Evolutionary conservation across 495 filamentous ascomycete species (phyloP).

Genomic region (Coniosporium apollinis): DNA sequence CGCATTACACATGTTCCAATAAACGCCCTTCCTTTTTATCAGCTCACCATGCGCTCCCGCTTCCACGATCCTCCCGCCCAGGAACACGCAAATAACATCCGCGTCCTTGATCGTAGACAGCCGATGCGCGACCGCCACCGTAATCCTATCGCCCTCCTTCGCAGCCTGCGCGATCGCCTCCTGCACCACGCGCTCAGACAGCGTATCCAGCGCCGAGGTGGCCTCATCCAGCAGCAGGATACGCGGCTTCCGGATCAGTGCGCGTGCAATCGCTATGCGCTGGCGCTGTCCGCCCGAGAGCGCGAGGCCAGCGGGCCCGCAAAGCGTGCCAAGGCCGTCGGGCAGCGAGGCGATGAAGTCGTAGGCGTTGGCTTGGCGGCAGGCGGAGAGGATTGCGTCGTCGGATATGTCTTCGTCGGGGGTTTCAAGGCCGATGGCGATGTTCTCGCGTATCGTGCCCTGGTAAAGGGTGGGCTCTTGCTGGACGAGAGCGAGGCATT

Average conservation of each 20-base stretch:
- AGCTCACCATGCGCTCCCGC: constrained; percentile 4
- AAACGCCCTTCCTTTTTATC: constrained; percentile 27
- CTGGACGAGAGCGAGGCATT: constrained; percentile 11
- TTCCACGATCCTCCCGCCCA: constrained; percentile 3
- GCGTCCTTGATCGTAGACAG: constrained; percentile 42
- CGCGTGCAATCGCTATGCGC: constrained; percentile 60
- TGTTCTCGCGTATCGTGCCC: constrained; percentile 17
- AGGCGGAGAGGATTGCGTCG: constrained; percentile 13
- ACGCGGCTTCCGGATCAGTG: constrained; percentile 53
- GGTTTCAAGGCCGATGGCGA: constrained; percentile 12
- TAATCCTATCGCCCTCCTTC: constrained; percentile 56
- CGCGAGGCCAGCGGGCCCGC: constrained; percentile 62
- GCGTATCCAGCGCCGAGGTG: constrained; percentile 64
- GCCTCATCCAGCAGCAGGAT: constrained; percentile 68
- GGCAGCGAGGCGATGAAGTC: constrained; percentile 24
- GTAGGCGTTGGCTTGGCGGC: constrained; percentile 17
- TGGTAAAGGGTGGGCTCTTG: constrained; percentile 22
- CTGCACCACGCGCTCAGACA: constrained; percentile 71
- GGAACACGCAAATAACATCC: constrained; percentile 5
- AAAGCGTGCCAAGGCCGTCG: constrained; percentile 59
- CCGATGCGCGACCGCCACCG: constrained; percentile 64
- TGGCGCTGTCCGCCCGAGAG: constrained; percentile 77
- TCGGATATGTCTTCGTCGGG: constrained; percentile 6
- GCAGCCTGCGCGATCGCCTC: constrained; percentile 60
- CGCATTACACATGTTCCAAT: constrained; percentile 23